Base-by-base conservation (phyloP, 257 asterid genomes). In the Fraxinus americana region DNA sequence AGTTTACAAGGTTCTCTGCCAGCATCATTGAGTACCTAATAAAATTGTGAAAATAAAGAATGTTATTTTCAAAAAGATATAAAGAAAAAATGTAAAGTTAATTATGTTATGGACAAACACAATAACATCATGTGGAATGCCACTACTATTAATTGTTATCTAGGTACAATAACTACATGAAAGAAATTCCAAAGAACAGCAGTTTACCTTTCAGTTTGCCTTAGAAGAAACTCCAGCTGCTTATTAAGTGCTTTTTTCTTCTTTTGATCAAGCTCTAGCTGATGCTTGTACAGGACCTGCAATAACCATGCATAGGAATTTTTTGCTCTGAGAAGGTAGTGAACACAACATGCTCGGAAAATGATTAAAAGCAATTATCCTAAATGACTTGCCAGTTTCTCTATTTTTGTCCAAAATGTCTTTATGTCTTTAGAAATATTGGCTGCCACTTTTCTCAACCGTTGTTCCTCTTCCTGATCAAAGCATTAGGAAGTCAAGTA, bases 371-470 rank as follows among this genome's bases (percentile, higher is more conserved):
- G 74, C 70, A 70, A 81, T 69, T 69, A 65, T 43, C 72, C 57
- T 45, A 78, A 77, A 65, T 75, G 68, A 89, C 86, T 86, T 90
- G 82, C 99, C 93, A 96, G 92, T 89, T 96, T 96, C 89, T 96
- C 99, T 78, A 96, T 91, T 88, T 96, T 96, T 78, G 89, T 86
- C 99, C 99, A 96, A 81, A 96, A 96, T 75, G 93, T 96, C 89
- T 96, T 96, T 17, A 96, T 91, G 80, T 96, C 99, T 84, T 96
- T 96, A 50, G 97, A 92, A 67, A 96, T 93, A 83, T 83, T 90
- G 73, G 93, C 91, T 4, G 98, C 98, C 84, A 93, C 91, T 88
- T 91, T 93, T 78, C 90, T 86, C 82, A 96, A 81, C 79, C 92
- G 90, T 32, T 90, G 98, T 83, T 93, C 99, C 84, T 93, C 99